Evolutionary conservation across 331 rosid species (phyloP).

Genomic region (Saraca asoca): DNA sequence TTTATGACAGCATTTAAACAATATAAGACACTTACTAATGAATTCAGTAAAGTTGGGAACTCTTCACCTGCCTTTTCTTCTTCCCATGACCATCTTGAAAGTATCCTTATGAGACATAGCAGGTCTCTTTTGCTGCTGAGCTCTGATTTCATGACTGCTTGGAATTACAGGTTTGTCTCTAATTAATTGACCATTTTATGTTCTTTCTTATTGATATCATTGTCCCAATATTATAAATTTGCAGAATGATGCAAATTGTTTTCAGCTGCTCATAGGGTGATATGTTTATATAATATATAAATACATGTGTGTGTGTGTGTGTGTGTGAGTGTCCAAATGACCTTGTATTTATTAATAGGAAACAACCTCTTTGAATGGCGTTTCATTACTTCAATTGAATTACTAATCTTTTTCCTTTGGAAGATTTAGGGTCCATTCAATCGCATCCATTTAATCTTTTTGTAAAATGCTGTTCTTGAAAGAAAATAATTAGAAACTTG

Average conservation of each 20-base stretch:
- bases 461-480: not conserved
- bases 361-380: slow-evolving; percentile 2
- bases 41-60: slow-evolving; percentile 33
- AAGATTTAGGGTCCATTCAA: not conserved
- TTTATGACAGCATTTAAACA: slow-evolving; percentile 56
- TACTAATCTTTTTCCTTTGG: not conserved
- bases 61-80: slow-evolving; percentile 32
- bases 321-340: slow-evolving; percentile 1
- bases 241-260: not conserved
- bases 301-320: too few species aligned
- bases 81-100: slow-evolving; percentile 42
- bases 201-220: not conserved
- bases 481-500: not conserved
- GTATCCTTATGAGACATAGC: slow-evolving; percentile 68
- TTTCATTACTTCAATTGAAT: not conserved
- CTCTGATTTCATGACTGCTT: slow-evolving; percentile 82
- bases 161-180: slow-evolving; percentile 78
- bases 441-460: not conserved
- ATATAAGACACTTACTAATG: slow-evolving; percentile 43
- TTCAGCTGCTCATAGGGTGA: slow-evolving; percentile 9
- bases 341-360: slow-evolving; percentile 9
- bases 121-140: slow-evolving; percentile 73
- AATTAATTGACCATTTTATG: slow-evolving; percentile 7
- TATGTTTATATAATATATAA: too few species aligned
- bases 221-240: slow-evolving; percentile 9